Percentiles rank a stretch among this genome's conserved stretches.
phyloP scores from a whole-genome alignment of 371 early-diverging fungal genomes.

The Mucor mucedo region DNA sequence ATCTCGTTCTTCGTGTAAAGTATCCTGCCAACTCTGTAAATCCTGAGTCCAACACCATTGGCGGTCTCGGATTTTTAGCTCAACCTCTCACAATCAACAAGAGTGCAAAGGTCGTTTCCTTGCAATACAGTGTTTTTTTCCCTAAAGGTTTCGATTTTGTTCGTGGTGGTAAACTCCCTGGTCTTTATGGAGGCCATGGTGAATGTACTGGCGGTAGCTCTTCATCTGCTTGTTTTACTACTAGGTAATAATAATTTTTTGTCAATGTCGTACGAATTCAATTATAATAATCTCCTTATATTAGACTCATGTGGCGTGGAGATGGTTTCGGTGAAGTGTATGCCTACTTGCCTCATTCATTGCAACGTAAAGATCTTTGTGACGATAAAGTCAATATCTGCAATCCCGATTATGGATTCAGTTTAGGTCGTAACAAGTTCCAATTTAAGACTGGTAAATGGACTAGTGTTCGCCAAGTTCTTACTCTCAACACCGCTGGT shows the following conservation, averaged over 20 bases:
- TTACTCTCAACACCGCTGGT: slow-evolving; percentile 61
- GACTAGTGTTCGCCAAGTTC: slow-evolving; percentile 59
- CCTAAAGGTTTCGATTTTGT: slow-evolving; percentile 58
- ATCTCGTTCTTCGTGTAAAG: slow-evolving; percentile 19
- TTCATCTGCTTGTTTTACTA: slow-evolving; percentile 63
- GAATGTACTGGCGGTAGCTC: slow-evolving; percentile 63
- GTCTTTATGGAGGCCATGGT: slow-evolving; percentile 57
- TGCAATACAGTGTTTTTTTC: slow-evolving; percentile 60
- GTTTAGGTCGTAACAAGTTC: slow-evolving; percentile 66
- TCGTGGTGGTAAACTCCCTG: slow-evolving; percentile 63
- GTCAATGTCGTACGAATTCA: slow-evolving; percentile 13
- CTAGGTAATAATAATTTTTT: slow-evolving; percentile 31
- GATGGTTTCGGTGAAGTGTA: slow-evolving; percentile 68
- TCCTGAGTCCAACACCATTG: slow-evolving; percentile 23
- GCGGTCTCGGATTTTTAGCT: slow-evolving; percentile 32
- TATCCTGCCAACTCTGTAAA: slow-evolving; percentile 27
- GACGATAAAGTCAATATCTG: slow-evolving; percentile 53
- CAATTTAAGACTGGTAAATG: slow-evolving; percentile 59
- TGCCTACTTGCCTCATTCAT: slow-evolving; percentile 58
- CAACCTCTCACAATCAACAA: slow-evolving; percentile 29
- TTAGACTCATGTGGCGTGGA: slow-evolving; percentile 66
- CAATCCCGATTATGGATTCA: slow-evolving; percentile 65
- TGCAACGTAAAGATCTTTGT: slow-evolving; percentile 52
- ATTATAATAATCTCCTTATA: neutral
- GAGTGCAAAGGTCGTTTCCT: slow-evolving; percentile 27